Evolutionary conservation across 768 basidiomycete genomes (phyloP).

Genomic region (Russula compacta): DNA sequence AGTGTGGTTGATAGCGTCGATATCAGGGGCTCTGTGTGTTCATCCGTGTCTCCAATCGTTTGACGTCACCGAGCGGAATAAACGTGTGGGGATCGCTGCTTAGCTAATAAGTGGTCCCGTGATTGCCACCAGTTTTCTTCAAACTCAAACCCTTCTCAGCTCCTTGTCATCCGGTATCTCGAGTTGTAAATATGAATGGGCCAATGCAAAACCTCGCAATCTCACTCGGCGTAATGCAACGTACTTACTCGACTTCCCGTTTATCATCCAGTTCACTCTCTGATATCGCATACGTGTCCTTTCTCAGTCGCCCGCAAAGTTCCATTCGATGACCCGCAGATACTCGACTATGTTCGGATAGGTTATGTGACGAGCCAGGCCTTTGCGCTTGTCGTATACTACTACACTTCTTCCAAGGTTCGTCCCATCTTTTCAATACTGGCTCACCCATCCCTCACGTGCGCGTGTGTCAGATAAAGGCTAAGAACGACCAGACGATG

Average conservation of each 20-base stretch:
- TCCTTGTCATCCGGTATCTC: background rate
- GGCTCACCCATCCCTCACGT: background rate
- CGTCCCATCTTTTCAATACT: slow-evolving; percentile 20
- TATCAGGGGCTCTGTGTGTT: background rate
- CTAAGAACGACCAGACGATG: slow-evolving; percentile 92
- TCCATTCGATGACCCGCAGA: slow-evolving; percentile 80
- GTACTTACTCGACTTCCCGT: slow-evolving; percentile 31
- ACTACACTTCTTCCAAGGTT: slow-evolving; percentile 68
- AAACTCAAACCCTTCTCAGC: background rate
- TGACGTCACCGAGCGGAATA: background rate
- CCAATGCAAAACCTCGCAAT: slow-evolving; percentile 57
- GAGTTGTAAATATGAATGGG: slow-evolving; percentile 11
- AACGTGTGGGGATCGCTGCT: background rate
- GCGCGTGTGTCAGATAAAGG: slow-evolving; percentile 56
- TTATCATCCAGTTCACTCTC: background rate
- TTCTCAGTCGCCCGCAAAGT: slow-evolving; percentile 77
- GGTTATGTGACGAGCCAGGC: slow-evolving; percentile 74
- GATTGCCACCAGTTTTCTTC: background rate
- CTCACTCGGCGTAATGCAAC: slow-evolving; percentile 90
- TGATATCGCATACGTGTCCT: slow-evolving; percentile 15
- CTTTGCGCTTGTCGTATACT: slow-evolving; percentile 66
- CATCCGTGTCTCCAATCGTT: background rate
- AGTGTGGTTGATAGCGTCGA: background rate
- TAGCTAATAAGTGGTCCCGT: background rate
- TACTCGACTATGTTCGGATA: slow-evolving; percentile 73